Conservation (phyloP, 345 rosid species). For the Turnera subulata region DNA sequence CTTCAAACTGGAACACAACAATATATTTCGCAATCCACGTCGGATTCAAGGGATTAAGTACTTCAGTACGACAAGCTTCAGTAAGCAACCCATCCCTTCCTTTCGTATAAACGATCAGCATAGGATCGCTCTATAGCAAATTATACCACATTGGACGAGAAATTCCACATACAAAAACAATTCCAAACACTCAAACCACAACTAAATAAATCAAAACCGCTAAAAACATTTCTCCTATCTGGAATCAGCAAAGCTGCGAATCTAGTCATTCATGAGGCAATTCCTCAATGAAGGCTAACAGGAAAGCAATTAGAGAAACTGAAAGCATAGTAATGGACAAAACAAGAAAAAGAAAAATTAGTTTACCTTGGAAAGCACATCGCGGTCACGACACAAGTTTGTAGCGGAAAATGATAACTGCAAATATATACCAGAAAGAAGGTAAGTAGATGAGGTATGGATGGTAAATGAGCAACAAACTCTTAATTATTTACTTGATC, state of each 20-base stretch:
- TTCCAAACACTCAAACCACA: not conserved
- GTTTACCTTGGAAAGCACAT: conserved; percentile 77
- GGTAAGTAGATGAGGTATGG: no score
- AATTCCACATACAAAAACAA: conserved; percentile 1
- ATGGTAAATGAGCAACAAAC: no score
- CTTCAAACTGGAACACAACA: conserved; percentile 59
- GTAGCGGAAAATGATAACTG: conserved; percentile 88
- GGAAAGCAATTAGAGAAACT: no score
- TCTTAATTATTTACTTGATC: not conserved
- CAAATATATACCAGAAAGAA: conserved; percentile 15
- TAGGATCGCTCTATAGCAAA: conserved; percentile 77
- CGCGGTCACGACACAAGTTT: conserved; percentile 62
- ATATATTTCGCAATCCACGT: conserved; percentile 60
- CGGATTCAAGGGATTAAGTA: conserved; percentile 76
- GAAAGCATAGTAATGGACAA: no score
- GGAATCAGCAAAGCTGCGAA: no score
- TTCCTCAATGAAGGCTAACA: no score
- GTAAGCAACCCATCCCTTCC: conserved; percentile 58
- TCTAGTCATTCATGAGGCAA: no score
- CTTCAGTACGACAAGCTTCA: conserved; percentile 76
- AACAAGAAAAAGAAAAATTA: not conserved
- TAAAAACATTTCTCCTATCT: no score
- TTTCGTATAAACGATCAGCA: conserved; percentile 66
- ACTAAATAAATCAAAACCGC: not conserved
- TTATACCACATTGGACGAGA: conserved; percentile 11